A percentile compares a stretch with the other conserved stretches of the same genome.
These are phyloP conservation scores for Pneumocystis sp. DNA, from an alignment of 1,139 yeast species.

Conservation along the genomic window DNA sequence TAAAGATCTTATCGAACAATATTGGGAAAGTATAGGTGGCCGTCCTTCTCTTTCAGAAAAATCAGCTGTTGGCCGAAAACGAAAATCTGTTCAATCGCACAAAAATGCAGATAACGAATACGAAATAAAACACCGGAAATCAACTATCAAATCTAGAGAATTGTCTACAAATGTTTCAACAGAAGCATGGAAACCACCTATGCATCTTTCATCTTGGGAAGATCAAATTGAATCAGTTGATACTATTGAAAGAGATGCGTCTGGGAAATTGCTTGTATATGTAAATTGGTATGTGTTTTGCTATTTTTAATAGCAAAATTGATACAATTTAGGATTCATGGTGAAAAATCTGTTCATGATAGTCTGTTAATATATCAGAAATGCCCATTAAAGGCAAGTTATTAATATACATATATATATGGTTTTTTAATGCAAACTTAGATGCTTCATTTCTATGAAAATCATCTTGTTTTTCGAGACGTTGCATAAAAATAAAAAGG, in stretches of 20 bases:
- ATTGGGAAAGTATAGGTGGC: slow-evolving; percentile 1
- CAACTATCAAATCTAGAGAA: background rate
- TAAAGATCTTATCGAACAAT: background rate
- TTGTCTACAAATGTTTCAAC: background rate
- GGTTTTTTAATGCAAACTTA: background rate
- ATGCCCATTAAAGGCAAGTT: background rate
- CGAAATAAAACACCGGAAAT: background rate
- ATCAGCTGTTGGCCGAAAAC: background rate
- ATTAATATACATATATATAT: background rate
- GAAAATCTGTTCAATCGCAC: background rate
- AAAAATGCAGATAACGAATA: background rate
- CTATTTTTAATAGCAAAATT: background rate
- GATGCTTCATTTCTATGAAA: background rate
- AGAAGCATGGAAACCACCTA: background rate
- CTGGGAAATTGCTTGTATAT: background rate
- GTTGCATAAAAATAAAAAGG: background rate
- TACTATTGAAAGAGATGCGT: background rate
- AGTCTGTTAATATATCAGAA: background rate
- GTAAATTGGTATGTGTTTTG: background rate
- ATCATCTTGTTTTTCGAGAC: background rate
- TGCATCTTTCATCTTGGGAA: slow-evolving; percentile 1
- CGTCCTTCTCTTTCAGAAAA: background rate
- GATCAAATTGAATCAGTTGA: background rate
- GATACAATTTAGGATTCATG: background rate
- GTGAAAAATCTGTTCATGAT: background rate